These are phyloP conservation scores for Cytospora piceae DNA, from an alignment of 2,329 filamentous ascomycete species.

Conservation along the genomic window DNA sequence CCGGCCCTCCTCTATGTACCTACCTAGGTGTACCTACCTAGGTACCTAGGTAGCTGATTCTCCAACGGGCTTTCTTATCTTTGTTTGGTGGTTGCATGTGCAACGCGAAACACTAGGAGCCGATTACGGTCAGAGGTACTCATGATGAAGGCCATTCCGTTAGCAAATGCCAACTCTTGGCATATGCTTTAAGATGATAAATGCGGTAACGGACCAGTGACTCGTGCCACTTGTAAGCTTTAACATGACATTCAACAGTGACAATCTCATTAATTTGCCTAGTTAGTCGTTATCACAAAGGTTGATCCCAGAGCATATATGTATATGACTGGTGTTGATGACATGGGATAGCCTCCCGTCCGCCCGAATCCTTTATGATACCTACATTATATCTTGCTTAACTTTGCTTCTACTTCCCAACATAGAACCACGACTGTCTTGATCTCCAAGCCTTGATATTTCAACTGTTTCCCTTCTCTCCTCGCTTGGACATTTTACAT, in stretches of 20 bases:
- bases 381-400: no score
- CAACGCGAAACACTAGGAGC: conserved; percentile 16
- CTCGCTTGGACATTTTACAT: conserved; percentile 9
- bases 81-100: background rate
- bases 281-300: conserved; percentile 17
- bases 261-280: conserved; percentile 1
- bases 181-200: background rate
- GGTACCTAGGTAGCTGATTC: background rate
- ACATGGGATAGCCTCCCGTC: background rate
- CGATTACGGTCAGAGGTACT: conserved; percentile 16
- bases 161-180: background rate
- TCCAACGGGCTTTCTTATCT: background rate
- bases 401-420: background rate
- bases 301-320: conserved; percentile 3
- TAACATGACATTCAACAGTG: conserved; percentile 15
- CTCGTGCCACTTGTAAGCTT: conserved; percentile 12
- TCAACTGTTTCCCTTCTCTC: background rate
- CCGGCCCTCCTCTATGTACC: background rate
- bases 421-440: background rate
- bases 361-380: background rate
- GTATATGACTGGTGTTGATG: background rate
- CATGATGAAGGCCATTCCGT: background rate
- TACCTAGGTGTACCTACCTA: no score
- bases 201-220: conserved; percentile 21
- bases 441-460: background rate